These are phyloP conservation scores for Phytophthora fragariae DNA, from an alignment of 352 stramenopile genomes.

Conservation along the genomic window DNA sequence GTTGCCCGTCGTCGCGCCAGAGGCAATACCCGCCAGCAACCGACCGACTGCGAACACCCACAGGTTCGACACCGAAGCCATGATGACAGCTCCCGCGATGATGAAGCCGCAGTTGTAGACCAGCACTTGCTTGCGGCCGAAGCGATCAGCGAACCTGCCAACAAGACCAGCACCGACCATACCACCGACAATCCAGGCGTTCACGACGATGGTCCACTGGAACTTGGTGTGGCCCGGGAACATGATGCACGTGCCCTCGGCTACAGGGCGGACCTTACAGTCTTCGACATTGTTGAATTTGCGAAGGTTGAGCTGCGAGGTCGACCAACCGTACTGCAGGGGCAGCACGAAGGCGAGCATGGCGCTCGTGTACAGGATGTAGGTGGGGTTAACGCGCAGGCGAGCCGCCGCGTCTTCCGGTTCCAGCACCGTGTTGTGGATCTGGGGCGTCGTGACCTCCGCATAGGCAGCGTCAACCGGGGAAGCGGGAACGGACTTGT, in stretches of 20 bases:
- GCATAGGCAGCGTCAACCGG: slow-evolving; percentile 28
- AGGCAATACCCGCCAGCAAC: slow-evolving; percentile 60
- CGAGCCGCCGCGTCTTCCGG: slow-evolving; percentile 31
- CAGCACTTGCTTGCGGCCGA: slow-evolving; percentile 56
- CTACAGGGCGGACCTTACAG: slow-evolving; percentile 41
- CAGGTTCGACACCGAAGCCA: slow-evolving; percentile 39
- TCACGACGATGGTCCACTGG: slow-evolving; percentile 57
- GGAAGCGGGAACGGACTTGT: slow-evolving; percentile 33
- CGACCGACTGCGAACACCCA: slow-evolving; percentile 55
- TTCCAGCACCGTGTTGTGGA: slow-evolving; percentile 34
- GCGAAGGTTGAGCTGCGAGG: slow-evolving; percentile 51
- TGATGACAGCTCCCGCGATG: slow-evolving; percentile 41
- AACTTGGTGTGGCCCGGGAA: slow-evolving; percentile 55
- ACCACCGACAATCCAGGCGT: slow-evolving; percentile 60
- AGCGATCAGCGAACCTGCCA: slow-evolving; percentile 43
- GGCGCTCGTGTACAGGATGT: slow-evolving; percentile 50
- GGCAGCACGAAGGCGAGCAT: slow-evolving; percentile 44
- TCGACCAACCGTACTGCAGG: slow-evolving; percentile 56
- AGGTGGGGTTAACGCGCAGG: slow-evolving; percentile 30
- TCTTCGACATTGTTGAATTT: slow-evolving; percentile 52
- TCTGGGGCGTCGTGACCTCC: slow-evolving; percentile 31
- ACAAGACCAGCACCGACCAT: slow-evolving; percentile 52
- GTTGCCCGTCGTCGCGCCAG: slow-evolving; percentile 51
- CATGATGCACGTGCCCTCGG: slow-evolving; percentile 49
- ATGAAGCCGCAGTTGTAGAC: slow-evolving; percentile 54